A percentile compares a stretch with the other conserved stretches of the same genome.
Evolutionary conservation across 441 rosid genomes (phyloP).

Genomic region (Gossypium schwendimanii): DNA sequence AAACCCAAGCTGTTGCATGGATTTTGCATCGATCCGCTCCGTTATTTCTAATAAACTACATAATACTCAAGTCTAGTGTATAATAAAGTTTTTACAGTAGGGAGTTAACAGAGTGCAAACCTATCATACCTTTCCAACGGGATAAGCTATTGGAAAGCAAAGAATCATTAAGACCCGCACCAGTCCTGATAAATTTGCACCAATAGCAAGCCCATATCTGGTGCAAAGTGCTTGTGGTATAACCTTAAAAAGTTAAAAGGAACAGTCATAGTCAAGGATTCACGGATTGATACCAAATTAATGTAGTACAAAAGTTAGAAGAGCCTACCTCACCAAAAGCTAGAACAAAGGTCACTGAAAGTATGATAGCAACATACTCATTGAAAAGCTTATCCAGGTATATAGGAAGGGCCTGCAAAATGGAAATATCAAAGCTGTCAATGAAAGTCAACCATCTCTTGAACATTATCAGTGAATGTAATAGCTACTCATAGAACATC

Average conservation of each 20-base stretch:
- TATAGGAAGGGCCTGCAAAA: constrained; percentile 81
- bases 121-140: constrained; percentile 76
- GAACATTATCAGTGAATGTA: neutral
- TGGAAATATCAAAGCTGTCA: neutral
- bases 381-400: constrained; percentile 90
- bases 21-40: too few relatives aligned
- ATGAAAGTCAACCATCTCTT: neutral
- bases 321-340: constrained; percentile 78
- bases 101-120: neutral
- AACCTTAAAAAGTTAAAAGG: constrained; percentile 42
- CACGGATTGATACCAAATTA: neutral
- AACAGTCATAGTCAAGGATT: constrained; percentile 9
- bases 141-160: constrained; percentile 86
- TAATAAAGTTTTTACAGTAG: neutral
- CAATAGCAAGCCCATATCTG: constrained; percentile 92
- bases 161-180: constrained; percentile 78
- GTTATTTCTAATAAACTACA: neutral
- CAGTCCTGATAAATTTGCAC: constrained; percentile 82
- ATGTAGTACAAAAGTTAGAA: neutral
- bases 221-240: constrained; percentile 95
- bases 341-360: constrained; percentile 87
- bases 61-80: neutral
- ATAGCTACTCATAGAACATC: neutral
- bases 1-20: too few relatives aligned
- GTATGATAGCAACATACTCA: constrained; percentile 80